Percentiles rank a stretch among this genome's conserved stretches.
Evolutionary conservation across 129 eudicot species (phyloP).

Genomic region (Chrysanthemum seticuspe): DNA sequence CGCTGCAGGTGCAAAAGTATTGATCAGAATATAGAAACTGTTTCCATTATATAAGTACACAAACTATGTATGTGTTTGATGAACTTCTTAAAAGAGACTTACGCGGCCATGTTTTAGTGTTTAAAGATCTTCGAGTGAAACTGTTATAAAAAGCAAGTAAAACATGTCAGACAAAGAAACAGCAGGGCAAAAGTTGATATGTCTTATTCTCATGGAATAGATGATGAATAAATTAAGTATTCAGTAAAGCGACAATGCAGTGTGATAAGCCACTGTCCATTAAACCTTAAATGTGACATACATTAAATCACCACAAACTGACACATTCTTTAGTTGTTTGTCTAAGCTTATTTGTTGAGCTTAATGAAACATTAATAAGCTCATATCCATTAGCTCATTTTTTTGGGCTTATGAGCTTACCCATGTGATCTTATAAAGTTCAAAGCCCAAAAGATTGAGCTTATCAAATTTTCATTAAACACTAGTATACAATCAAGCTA

Average conservation of each 20-base stretch:
- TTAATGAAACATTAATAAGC: no score
- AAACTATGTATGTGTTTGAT: not conserved
- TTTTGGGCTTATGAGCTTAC: no score
- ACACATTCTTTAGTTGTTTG: no score
- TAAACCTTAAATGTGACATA: no score
- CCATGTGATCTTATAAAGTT: no score
- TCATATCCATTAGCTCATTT: no score
- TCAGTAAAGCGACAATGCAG: not conserved
- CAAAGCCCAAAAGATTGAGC: no score
- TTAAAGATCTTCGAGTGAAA: conserved; percentile 21
- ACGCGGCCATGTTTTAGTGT: conserved; percentile 35
- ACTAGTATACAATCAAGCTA: no score
- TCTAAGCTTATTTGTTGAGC: not conserved
- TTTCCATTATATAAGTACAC: not conserved
- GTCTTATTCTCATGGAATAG: no score
- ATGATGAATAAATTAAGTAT: no score
- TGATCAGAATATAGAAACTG: not conserved
- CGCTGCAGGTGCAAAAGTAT: conserved; percentile 46
- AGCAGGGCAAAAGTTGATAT: not conserved
- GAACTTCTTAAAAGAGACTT: conserved; percentile 5
- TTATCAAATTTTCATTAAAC: no score
- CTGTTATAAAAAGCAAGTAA: conserved; percentile 1
- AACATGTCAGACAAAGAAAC: conserved; percentile 13
- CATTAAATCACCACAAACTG: no score
- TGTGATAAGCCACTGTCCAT: not conserved